These are phyloP conservation scores for Ambrosiella xylebori DNA, from an alignment of 2,329 filamentous ascomycete genomes.

Conservation along the genomic window DNA sequence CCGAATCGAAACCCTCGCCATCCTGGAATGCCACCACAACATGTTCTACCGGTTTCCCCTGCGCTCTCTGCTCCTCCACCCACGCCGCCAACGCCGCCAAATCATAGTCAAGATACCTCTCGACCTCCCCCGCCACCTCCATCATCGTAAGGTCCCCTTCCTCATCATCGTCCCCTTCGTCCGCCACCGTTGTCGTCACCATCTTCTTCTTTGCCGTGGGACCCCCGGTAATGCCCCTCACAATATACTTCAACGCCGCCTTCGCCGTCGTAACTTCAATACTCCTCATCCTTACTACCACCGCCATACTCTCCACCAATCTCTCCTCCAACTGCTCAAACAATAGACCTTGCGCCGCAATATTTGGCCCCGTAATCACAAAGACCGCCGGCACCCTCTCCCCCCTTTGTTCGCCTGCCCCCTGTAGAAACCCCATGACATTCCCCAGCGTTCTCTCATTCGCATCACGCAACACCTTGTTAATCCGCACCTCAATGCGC, in stretches of 20 bases:
- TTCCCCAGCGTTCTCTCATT: constrained; percentile 43
- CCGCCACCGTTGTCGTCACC: constrained; percentile 20
- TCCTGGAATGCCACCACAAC: constrained; percentile 63
- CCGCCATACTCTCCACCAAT: constrained; percentile 29
- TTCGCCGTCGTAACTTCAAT: constrained; percentile 60
- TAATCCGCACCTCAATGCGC: constrained; percentile 43
- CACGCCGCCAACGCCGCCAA: constrained; percentile 51
- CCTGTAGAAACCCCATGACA: constrained; percentile 37
- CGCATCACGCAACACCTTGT: constrained; percentile 39
- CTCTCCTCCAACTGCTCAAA: constrained; percentile 50
- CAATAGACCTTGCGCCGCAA: constrained; percentile 57
- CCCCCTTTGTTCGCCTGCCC: neutral
- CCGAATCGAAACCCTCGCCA: constrained; percentile 63
- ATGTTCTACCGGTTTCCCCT: constrained; percentile 26
- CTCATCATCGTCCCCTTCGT: constrained; percentile 1
- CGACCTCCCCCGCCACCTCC: constrained; percentile 17
- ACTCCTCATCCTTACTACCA: constrained; percentile 48
- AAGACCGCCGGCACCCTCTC: constrained; percentile 45
- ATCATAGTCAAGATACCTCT: constrained; percentile 58
- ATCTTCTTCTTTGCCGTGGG: constrained; percentile 23
- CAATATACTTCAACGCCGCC: constrained; percentile 51
- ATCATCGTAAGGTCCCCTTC: constrained; percentile 2
- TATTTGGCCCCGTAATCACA: constrained; percentile 61
- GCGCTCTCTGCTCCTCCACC: constrained; percentile 27
- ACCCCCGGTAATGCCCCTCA: constrained; percentile 42